phyloP scores from a whole-genome alignment of 208 protist genomes.

The Entamoeba histolytica region DNA sequence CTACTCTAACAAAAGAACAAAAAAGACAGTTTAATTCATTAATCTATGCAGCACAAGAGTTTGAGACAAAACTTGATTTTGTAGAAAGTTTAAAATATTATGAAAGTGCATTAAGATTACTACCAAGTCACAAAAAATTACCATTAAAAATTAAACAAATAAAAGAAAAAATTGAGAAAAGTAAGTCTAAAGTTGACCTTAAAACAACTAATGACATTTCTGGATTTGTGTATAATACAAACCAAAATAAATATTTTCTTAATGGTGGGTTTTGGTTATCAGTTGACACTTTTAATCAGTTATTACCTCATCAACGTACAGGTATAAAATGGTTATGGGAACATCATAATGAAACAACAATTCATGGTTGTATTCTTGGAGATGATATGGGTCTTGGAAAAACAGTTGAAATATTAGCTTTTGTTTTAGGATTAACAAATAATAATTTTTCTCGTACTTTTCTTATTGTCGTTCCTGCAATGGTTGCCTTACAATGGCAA shows the following conservation, averaged over 20 bases:
- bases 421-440: neutral
- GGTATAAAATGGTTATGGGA: neutral
- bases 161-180: neutral
- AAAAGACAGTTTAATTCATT: neutral
- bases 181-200: neutral
- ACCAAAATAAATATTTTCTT: neutral
- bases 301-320: neutral
- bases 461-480: neutral
- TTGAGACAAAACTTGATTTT: neutral
- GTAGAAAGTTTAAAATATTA: neutral
- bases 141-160: neutral
- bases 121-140: neutral
- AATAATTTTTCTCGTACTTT: neutral
- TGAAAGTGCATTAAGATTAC: neutral
- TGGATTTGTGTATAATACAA: neutral
- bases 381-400: conserved; percentile 90
- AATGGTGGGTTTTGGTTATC: neutral
- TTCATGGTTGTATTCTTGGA: conserved; percentile 68
- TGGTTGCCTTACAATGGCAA: neutral
- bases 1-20: neutral
- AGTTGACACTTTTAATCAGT: neutral
- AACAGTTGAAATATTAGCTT: neutral
- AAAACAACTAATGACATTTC: neutral
- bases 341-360: neutral
- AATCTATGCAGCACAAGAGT: neutral